Evolutionary conservation across 805 yeast species (phyloP).

Genomic region (Yarrowia sp.): DNA sequence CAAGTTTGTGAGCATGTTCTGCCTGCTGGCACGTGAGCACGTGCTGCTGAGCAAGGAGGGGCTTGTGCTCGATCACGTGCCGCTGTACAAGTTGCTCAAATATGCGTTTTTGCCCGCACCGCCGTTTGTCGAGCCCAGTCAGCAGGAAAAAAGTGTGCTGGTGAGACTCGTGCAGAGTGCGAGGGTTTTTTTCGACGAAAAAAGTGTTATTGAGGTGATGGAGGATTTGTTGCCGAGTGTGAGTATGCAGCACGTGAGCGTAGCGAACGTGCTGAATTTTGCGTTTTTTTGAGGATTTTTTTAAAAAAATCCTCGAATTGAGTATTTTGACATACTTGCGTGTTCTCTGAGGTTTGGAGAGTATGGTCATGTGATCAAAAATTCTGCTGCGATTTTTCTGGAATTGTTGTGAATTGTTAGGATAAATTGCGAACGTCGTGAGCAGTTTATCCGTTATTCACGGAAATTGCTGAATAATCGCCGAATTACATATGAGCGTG

Average conservation of each 20-base stretch:
- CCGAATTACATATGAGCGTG: too few relatives aligned
- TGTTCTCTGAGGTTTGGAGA: too few relatives aligned
- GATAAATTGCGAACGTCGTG: too few relatives aligned
- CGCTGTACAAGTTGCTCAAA: slow-evolving; percentile 47
- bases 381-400: too few relatives aligned
- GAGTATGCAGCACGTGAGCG: slow-evolving; percentile 29
- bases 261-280: too few relatives aligned
- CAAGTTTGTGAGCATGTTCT: slow-evolving; percentile 68
- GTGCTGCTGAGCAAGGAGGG: slow-evolving; percentile 50
- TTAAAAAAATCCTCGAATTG: too few relatives aligned
- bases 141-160: slow-evolving; percentile 39
- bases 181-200: slow-evolving; percentile 44
- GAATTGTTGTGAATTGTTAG: too few relatives aligned
- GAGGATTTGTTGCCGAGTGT: slow-evolving; percentile 46
- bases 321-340: too few relatives aligned
- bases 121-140: slow-evolving; percentile 35
- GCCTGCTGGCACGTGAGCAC: slow-evolving; percentile 60
- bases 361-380: too few relatives aligned
- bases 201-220: slow-evolving; percentile 41
- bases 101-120: slow-evolving; percentile 32
- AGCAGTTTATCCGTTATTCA: too few relatives aligned
- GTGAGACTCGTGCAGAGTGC: slow-evolving; percentile 45
- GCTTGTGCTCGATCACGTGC: slow-evolving; percentile 60
- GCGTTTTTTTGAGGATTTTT: not conserved
- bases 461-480: too few relatives aligned